phyloP scores from a whole-genome alignment of 352 stramenopile species.

The Phytophthora crassamura region DNA sequence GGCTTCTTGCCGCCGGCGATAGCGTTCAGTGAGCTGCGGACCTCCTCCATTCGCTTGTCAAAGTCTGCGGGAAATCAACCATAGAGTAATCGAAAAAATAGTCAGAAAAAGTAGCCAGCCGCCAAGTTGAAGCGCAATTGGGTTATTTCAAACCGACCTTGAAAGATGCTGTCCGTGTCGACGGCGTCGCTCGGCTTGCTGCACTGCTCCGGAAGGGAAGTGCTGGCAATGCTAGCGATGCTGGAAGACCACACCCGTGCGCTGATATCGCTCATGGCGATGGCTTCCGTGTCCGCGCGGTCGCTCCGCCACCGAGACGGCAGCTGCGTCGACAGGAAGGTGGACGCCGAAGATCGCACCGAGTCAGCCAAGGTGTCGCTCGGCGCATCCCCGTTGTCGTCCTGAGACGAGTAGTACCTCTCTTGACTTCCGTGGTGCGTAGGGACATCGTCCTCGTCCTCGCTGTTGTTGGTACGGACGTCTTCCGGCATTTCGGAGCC shows the following conservation, averaged over 20 bases:
- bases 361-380: slow-evolving; percentile 9
- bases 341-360: slow-evolving; percentile 15
- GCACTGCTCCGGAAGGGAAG: slow-evolving; percentile 1
- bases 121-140: slow-evolving; percentile 19
- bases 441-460: neutral
- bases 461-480: slow-evolving; percentile 1
- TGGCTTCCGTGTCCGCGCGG: slow-evolving; percentile 3
- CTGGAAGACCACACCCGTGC: slow-evolving; percentile 1
- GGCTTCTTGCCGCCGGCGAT: slow-evolving; percentile 46
- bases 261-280: slow-evolving; percentile 16
- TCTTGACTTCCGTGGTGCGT: slow-evolving; percentile 12
- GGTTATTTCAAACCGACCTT: slow-evolving; percentile 29
- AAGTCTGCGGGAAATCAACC: slow-evolving; percentile 46
- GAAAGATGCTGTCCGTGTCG: slow-evolving; percentile 30
- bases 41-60: slow-evolving; percentile 77
- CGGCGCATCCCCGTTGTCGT: slow-evolving; percentile 6
- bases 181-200: slow-evolving; percentile 4
- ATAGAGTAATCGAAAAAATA: neutral
- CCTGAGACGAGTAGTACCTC: neutral
- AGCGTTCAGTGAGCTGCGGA: slow-evolving; percentile 63
- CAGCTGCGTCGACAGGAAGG: slow-evolving; percentile 16
- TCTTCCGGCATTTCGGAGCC: slow-evolving; percentile 5
- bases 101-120: slow-evolving; percentile 8
- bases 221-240: slow-evolving; percentile 8
- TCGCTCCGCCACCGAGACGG: slow-evolving; percentile 9